Conservation (phyloP, 176 grass and related monocot species). For the Bothriochloa decipiens region DNA sequence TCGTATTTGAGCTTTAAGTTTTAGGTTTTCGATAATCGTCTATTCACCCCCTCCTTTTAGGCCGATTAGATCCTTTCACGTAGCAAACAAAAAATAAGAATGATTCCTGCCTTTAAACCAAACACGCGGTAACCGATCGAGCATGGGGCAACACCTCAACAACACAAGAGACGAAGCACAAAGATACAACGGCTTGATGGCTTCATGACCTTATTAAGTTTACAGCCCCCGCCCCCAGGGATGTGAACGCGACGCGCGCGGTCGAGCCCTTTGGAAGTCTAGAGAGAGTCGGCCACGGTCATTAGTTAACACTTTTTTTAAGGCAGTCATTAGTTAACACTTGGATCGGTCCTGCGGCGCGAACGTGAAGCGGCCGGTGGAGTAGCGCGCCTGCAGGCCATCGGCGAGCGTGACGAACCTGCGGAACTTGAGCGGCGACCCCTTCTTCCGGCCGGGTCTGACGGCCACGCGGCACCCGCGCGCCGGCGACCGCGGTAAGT, state of each 20-base stretch:
- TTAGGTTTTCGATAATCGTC: too few relatives aligned
- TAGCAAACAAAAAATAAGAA: too few relatives aligned
- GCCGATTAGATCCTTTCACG: too few relatives aligned
- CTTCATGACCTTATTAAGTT: not conserved
- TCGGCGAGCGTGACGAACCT: constrained; percentile 41
- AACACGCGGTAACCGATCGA: too few relatives aligned
- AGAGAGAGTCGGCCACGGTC: not conserved
- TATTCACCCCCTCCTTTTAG: too few relatives aligned
- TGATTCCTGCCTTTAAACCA: too few relatives aligned
- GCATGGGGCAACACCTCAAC: too few relatives aligned
- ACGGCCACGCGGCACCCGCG: constrained; percentile 34
- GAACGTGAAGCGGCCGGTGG: constrained; percentile 54
- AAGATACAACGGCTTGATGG: too few relatives aligned
- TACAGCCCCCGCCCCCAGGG: not conserved
- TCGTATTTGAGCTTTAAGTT: too few relatives aligned
- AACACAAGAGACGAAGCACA: too few relatives aligned
- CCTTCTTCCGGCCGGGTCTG: constrained; percentile 25
- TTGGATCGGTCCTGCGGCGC: constrained; percentile 25
- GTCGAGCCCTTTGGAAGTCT: not conserved
- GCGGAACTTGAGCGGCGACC: constrained; percentile 52
- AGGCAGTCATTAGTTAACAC: constrained; percentile 22
- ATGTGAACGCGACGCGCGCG: not conserved
- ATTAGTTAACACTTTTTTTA: too few relatives aligned
- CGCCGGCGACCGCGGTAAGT: constrained; percentile 44
- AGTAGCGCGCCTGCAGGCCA: constrained; percentile 50